Conservation (phyloP, 2,329 filamentous ascomycete genomes). For the Trichoderma sp. region DNA sequence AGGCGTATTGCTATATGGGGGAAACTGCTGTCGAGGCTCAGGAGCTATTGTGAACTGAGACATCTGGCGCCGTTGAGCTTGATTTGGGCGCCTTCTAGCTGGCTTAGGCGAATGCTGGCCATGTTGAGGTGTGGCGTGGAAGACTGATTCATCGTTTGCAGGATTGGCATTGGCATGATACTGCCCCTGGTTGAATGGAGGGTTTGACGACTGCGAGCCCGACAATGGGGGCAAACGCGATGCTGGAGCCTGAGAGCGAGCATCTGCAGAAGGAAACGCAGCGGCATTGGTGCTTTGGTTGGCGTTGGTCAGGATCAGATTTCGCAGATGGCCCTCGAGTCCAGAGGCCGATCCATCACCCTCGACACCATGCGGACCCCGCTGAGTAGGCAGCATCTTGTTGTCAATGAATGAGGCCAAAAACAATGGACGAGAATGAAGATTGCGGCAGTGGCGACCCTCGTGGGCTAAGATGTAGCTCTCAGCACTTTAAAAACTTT, state of each 20-base stretch:
- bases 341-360: slow-evolving; percentile 21
- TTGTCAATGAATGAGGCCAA: no score
- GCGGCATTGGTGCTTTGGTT: slow-evolving; percentile 18
- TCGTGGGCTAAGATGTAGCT: not conserved
- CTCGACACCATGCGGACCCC: not conserved
- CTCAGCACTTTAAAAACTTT: not conserved
- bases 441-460: not conserved
- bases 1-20: slow-evolving; percentile 17
- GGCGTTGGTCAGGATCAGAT: slow-evolving; percentile 56
- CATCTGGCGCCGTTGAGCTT: slow-evolving; percentile 62
- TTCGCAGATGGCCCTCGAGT: slow-evolving; percentile 57
- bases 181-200: not conserved
- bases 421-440: no score
- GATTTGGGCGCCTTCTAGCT: slow-evolving; percentile 54
- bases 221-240: not conserved
- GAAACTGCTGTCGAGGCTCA: slow-evolving; percentile 42
- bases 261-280: not conserved
- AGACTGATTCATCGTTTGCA: not conserved
- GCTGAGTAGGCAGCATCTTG: slow-evolving; percentile 7
- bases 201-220: not conserved
- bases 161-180: not conserved
- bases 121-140: not conserved
- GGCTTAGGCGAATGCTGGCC: slow-evolving; percentile 28
- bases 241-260: not conserved
- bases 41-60: slow-evolving; percentile 56